These are phyloP conservation scores for Eucalyptus curtisii DNA, from an alignment of 345 rosid genomes.

Conservation along the genomic window DNA sequence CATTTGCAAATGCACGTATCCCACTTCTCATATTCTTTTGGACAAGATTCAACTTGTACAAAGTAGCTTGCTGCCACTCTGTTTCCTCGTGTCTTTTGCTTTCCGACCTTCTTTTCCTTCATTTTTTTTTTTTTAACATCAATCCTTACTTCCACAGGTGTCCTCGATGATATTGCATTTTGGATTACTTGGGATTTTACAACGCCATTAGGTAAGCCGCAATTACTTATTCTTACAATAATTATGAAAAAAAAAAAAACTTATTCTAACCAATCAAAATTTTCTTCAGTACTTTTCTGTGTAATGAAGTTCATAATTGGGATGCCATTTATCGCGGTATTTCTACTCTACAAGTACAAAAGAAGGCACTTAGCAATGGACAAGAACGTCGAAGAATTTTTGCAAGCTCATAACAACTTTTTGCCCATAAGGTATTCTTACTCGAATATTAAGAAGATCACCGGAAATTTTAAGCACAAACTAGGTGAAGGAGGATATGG, in stretches of 20 bases:
- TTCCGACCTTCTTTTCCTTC: neutral
- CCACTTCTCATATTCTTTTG: neutral
- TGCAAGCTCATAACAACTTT: neutral
- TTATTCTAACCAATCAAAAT: neutral
- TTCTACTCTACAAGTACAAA: neutral
- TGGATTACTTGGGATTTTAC: fast-evolving
- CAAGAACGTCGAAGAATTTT: neutral
- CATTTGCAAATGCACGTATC: neutral
- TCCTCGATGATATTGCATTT: neutral
- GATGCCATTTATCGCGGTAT: neutral
- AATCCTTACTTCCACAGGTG: neutral
- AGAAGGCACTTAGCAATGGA: neutral
- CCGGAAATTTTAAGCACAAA: neutral
- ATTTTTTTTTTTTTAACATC: neutral
- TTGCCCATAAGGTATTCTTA: neutral
- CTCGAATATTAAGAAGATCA: neutral
- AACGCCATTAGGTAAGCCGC: neutral
- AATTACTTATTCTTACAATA: neutral
- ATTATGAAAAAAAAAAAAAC: neutral
- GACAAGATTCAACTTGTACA: neutral
- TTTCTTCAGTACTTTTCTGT: neutral
- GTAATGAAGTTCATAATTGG: neutral
- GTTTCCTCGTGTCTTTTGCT: neutral
- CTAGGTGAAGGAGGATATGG: neutral
- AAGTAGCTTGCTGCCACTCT: neutral